phyloP scores from a whole-genome alignment of 2,329 filamentous ascomycete species.

The Aspergillus candidus region DNA sequence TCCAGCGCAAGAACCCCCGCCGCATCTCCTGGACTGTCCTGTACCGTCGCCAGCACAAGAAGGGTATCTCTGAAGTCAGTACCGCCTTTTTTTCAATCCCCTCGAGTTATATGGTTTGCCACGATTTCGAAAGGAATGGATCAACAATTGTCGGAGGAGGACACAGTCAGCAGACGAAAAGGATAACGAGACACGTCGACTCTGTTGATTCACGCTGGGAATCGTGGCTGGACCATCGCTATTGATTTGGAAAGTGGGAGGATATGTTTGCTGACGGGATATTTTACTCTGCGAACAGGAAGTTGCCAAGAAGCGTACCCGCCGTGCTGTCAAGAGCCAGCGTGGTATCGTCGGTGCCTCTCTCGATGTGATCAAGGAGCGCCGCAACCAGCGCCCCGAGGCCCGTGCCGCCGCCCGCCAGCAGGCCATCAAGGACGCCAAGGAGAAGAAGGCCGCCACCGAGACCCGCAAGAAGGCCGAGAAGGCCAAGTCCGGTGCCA shows the following conservation, averaged over 20 bases:
- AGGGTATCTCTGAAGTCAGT: slow-evolving; percentile 99
- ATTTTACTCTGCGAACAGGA: slow-evolving; percentile 59
- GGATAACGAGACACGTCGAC: background rate
- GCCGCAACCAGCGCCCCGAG: slow-evolving; percentile 88
- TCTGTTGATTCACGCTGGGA: too few species aligned
- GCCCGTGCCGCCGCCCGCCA: slow-evolving; percentile 85
- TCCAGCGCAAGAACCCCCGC: slow-evolving; percentile 99
- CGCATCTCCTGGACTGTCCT: slow-evolving; percentile 98
- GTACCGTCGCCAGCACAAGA: slow-evolving; percentile 98
- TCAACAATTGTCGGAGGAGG: background rate
- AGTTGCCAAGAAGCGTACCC: slow-evolving; percentile 98
- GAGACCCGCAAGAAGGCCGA: slow-evolving; percentile 96
- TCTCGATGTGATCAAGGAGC: slow-evolving; percentile 99
- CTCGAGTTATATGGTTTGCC: slow-evolving; percentile 13
- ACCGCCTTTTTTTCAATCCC: slow-evolving; percentile 18
- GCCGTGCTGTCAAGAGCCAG: slow-evolving; percentile 97
- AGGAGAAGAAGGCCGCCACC: slow-evolving; percentile 92
- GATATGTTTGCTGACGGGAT: slow-evolving; percentile 22
- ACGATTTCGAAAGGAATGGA: slow-evolving; percentile 5
- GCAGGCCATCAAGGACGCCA: slow-evolving; percentile 90
- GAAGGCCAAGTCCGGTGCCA: slow-evolving; percentile 88
- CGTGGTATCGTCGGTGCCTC: slow-evolving; percentile 98
- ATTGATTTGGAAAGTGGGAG: slow-evolving; percentile 2
- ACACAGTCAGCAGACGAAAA: background rate
- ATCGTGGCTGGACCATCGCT: background rate